Base-by-base conservation (phyloP, 371 early-diverging fungal species). In the Mucor lusitanicus region DNA sequence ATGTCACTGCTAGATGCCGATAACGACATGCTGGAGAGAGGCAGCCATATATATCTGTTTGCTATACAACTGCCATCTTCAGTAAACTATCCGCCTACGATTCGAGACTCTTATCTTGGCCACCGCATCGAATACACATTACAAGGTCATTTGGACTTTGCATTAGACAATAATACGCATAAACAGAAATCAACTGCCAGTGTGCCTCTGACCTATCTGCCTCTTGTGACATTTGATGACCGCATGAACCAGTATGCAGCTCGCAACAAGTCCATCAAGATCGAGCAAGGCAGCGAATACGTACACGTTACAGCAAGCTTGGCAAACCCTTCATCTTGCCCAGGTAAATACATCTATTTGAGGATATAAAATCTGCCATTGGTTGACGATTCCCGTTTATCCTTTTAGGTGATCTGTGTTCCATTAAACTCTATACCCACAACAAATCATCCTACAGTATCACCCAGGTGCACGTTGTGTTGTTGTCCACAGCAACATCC, bases 11-110 rank as follows among this genome's bases (percentile, higher is more conserved):
- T 6, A 60, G 42, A 25, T 28, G 62, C 13, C 3, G 32, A 55
- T 17, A 27, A 17, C 23, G 28, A 30, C 42, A 68, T 70, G 58
- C 32, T 77, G 17, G 44, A 72, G 23, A 48, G 50, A 1, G 83
- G 80, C 8, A 74, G 69, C 37, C 80, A 80, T 48, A 67, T 83
- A 48, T 78, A 79, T 44, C 56, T 83, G 28, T 83, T 83, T 72
- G 80, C 80, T 33, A 77, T 83, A 33, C 73, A 79, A 39, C 19
- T 83, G 23, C 83, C 83, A 42, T 63, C 63, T 55, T 48, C 37
- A 32, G 62, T 72, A 13, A 83, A 83, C 59, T 83, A 78, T 46
- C 83, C 83, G 25, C 80, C 83, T 0, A 77, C 79, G 1, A 75
- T 83, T 5, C 59, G 59, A 5, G 77, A 80, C 32, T 60, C 71